phyloP scores from a whole-genome alignment of 495 filamentous ascomycete species.

The Trichoderma asperelloides region DNA sequence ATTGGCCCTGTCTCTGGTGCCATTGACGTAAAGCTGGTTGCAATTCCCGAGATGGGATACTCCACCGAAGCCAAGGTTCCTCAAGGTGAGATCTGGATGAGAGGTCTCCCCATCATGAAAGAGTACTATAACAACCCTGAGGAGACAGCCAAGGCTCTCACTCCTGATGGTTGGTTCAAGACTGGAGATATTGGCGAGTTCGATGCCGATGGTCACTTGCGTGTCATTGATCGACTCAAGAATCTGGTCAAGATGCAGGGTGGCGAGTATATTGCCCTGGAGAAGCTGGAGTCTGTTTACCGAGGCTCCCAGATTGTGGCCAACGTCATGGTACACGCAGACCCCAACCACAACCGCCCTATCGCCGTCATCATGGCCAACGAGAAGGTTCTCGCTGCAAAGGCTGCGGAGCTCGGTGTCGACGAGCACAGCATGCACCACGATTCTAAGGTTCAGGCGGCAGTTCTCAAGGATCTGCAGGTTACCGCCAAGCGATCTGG shows the following conservation, averaged over 20 bases:
- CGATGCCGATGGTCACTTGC: conserved; percentile 67
- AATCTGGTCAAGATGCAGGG: conserved; percentile 63
- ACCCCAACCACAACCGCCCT: conserved; percentile 37
- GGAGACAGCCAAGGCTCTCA: conserved; percentile 71
- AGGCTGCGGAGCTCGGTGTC: conserved; percentile 44
- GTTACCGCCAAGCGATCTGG: conserved; percentile 40
- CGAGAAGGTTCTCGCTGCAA: conserved; percentile 43
- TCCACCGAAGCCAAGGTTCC: conserved; percentile 64
- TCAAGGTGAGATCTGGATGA: conserved; percentile 76
- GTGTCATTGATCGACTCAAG: conserved; percentile 86
- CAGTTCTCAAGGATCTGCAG: conserved; percentile 48
- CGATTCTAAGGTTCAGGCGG: conserved; percentile 37
- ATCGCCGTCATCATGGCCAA: conserved; percentile 50
- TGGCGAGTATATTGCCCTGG: conserved; percentile 59
- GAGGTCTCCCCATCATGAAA: conserved; percentile 58
- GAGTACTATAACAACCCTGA: conserved; percentile 77
- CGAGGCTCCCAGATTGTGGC: conserved; percentile 43
- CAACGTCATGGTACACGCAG: conserved; percentile 55
- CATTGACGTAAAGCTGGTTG: conserved; percentile 64
- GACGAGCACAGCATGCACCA: conserved; percentile 33
- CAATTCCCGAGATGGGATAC: conserved; percentile 85
- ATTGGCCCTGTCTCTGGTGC: conserved; percentile 60
- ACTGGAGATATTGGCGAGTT: conserved; percentile 80
- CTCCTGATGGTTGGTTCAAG: conserved; percentile 84
- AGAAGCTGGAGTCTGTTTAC: conserved; percentile 58